Base-by-base conservation (phyloP, 164 flowering plant species). In the Vitis rupestris region DNA sequence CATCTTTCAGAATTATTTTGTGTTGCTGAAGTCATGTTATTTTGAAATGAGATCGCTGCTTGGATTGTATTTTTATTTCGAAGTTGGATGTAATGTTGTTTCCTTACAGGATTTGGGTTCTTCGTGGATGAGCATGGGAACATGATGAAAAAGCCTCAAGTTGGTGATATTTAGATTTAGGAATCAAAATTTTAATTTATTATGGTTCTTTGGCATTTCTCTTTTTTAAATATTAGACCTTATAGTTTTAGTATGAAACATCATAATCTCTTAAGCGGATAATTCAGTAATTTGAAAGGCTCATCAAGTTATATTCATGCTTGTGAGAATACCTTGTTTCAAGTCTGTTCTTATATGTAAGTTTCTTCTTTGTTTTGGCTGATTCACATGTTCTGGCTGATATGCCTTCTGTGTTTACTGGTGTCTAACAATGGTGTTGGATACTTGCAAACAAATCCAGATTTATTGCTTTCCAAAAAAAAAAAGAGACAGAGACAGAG, bases 61-160 rank as follows among this genome's bases (percentile, higher is more conserved):
- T 12, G 37, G 10, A 49, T 49, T 50, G 31, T 0, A 10, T 53
- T 23, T 2, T 52, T 13, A 10, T 50, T 23, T 19, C 31, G 14
- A 54, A 50, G 55, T 16, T 66, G 1, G 65, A 9, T 23, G 53
- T 29, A 29, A 37, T 54, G 14, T 56, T 44, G 14, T 80, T 75
- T 56, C 6, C 64, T 58, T 65, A 64, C 87, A 94, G 98, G 98
- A 55, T 94, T 92, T 87, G 98, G 98, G 4, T 94, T 94, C 80
- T 82, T 67, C 55, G 82, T 90, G 66, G 92, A 89, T 73, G 92
- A 86, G 58, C 75, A 84, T 57, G 95, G 92, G 30, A 83, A 70
- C 77, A 80, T 92, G 88, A 12, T 74, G 70, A 94, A 94, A 84
- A 94, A 94, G 74, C 94, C 92, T 75, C 98, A 94, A 74, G 98